Conservation (phyloP, 106 monocot genomes). For the Amphibolis antarctica region DNA sequence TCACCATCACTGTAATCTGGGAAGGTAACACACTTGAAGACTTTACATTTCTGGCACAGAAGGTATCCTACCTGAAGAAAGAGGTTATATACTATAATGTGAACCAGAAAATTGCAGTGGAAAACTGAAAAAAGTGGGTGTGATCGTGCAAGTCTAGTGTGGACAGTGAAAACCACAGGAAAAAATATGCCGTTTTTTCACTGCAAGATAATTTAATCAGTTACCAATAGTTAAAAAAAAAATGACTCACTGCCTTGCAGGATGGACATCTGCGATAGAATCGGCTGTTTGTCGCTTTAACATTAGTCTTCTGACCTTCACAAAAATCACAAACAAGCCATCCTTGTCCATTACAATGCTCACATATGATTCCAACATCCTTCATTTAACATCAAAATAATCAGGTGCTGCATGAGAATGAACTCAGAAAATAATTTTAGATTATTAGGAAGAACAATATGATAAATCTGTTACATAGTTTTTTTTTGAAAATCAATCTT, state of each 20-base stretch:
- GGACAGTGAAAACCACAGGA: not conserved
- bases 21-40: conserved; percentile 79
- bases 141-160: not conserved
- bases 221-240: not conserved
- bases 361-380: conserved; percentile 48
- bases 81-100: not conserved
- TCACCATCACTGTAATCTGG: conserved; percentile 54
- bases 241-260: conserved; percentile 65
- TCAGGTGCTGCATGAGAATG: not conserved
- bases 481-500: too few species aligned
- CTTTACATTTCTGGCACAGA: conserved; percentile 73
- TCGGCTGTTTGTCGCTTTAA: conserved; percentile 51
- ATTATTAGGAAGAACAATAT: too few species aligned
- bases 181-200: too few species aligned
- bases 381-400: conserved; percentile 7
- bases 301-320: conserved; percentile 69
- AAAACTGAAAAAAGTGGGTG: not conserved
- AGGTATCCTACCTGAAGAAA: conserved; percentile 54
- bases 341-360: conserved; percentile 55
- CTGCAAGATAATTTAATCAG: not conserved
- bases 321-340: conserved; percentile 90
- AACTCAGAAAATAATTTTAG: too few species aligned
- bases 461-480: too few species aligned
- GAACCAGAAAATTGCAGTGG: too few species aligned
- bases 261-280: conserved; percentile 80